A percentile compares a stretch with the other conserved stretches of the same genome.
Evolutionary conservation across 305 asterid genomes (phyloP).

Genomic region (Fraxinus platypoda): DNA sequence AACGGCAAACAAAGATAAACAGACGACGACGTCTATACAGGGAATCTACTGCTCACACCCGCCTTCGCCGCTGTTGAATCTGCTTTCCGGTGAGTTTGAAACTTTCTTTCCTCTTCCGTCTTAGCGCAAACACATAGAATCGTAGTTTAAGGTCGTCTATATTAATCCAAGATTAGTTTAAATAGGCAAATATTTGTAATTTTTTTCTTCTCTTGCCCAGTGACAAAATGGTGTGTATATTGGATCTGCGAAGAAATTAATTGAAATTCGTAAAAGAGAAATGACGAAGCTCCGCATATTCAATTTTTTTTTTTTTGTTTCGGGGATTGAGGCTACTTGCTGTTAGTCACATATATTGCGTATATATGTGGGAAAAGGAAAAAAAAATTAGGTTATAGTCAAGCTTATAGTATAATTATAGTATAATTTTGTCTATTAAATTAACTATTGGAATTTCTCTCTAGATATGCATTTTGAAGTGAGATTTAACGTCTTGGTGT

Average conservation of each 20-base stretch:
- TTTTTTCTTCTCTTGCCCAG: conserved; percentile 5
- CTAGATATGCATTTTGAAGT: conserved; percentile 10
- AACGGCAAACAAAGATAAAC: not conserved
- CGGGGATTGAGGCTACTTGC: conserved; percentile 15
- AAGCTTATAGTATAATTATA: not conserved
- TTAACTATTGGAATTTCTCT: not conserved
- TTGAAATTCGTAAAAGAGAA: not conserved
- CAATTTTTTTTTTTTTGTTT: conserved; percentile 11
- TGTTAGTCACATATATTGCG: conserved; percentile 7
- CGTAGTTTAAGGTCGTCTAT: not conserved
- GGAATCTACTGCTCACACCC: conserved; percentile 22
- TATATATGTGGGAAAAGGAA: not conserved
- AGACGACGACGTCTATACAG: not conserved
- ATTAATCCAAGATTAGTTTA: not conserved
- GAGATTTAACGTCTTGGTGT: not conserved
- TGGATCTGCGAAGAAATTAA: conserved; percentile 22
- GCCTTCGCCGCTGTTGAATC: conserved; percentile 36
- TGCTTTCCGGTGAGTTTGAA: conserved; percentile 21
- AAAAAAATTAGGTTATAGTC: not conserved
- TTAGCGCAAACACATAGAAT: not conserved
- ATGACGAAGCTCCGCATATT: conserved; percentile 8
- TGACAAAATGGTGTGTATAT: not conserved
- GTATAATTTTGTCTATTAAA: not conserved
- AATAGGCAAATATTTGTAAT: not conserved
- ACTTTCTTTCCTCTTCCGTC: conserved; percentile 6